Percentiles rank a stretch among this genome's conserved stretches.
phyloP scores from a whole-genome alignment of 768 basidiomycete genomes.

The Mycena vulgaris region DNA sequence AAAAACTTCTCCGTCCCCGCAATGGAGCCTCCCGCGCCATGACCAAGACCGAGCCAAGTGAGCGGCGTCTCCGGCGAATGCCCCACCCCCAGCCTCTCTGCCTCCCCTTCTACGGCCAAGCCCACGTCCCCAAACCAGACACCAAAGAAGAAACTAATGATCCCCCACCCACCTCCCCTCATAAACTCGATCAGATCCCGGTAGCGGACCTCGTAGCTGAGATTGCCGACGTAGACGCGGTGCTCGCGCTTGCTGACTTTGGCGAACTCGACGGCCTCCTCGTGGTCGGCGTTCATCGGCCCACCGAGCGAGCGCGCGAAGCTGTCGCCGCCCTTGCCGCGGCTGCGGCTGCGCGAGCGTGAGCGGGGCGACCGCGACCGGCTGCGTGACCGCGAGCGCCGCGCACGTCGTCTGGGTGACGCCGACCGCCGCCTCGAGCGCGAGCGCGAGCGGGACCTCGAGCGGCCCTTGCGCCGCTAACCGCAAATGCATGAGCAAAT shows the following conservation, averaged over 20 bases:
- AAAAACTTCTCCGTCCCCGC: constrained; percentile 51
- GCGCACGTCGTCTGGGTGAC: constrained; percentile 63
- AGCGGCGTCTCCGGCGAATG: constrained; percentile 25
- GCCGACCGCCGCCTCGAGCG: constrained; percentile 30
- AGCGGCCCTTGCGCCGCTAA: constrained; percentile 80
- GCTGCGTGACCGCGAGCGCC: constrained; percentile 76
- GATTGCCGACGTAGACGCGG: constrained; percentile 98
- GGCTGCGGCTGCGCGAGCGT: constrained; percentile 67
- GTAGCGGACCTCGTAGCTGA: constrained; percentile 99
- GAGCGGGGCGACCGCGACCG: constrained; percentile 68
- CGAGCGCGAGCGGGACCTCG: constrained; percentile 73
- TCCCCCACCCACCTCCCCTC: constrained; percentile 99
- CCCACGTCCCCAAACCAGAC: constrained; percentile 25
- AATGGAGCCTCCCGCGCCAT: constrained; percentile 12
- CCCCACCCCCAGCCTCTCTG: constrained; percentile 10
- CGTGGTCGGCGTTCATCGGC: constrained; percentile 91
- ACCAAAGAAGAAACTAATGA: constrained; percentile 63
- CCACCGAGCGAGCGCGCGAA: constrained; percentile 89
- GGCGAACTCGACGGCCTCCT: constrained; percentile 96
- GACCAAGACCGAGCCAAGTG: constrained; percentile 26
- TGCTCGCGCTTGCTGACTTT: constrained; percentile 98
- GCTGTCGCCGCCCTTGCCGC: constrained; percentile 71
- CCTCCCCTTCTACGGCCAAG: constrained; percentile 28
- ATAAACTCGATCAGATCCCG: constrained; percentile 99
- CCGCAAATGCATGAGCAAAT: constrained; percentile 23